phyloP scores from a whole-genome alignment of 495 filamentous ascomycete genomes.

The Barbatosphaeria neglecta region DNA sequence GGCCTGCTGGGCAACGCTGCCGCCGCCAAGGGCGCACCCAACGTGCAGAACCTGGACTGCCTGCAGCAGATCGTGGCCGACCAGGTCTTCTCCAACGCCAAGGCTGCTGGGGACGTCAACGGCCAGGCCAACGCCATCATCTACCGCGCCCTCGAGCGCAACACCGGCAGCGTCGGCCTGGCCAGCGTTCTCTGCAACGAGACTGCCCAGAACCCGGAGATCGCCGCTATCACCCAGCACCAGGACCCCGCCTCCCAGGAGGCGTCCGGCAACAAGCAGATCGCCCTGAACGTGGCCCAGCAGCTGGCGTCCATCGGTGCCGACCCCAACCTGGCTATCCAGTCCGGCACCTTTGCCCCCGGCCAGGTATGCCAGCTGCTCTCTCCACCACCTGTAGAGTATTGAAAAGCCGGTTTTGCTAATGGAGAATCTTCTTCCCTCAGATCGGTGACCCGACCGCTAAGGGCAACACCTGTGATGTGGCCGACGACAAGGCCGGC shows the following conservation, averaged over 20 bases:
- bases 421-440: not conserved
- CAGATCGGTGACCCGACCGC: slow-evolving; percentile 42
- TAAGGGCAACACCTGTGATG: slow-evolving; percentile 47
- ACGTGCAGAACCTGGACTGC: slow-evolving; percentile 48
- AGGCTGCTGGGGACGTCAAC: slow-evolving; percentile 45
- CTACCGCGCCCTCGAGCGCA: slow-evolving; percentile 52
- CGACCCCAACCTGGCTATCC: slow-evolving; percentile 43
- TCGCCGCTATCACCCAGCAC: slow-evolving; percentile 50
- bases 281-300: slow-evolving; percentile 41
- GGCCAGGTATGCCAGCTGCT: slow-evolving; percentile 33
- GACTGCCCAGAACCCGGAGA: slow-evolving; percentile 57
- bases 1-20: slow-evolving; percentile 51
- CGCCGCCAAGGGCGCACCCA: slow-evolving; percentile 43
- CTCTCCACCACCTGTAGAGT: not conserved
- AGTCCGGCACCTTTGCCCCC: slow-evolving; percentile 47
- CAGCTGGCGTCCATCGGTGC: slow-evolving; percentile 46
- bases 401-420: too few relatives aligned
- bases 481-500: slow-evolving; percentile 36
- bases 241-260: slow-evolving; percentile 48
- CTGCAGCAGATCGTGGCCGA: slow-evolving; percentile 56
- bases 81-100: slow-evolving; percentile 60
- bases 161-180: slow-evolving; percentile 46
- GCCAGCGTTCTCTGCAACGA: slow-evolving; percentile 43
- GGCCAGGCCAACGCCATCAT: slow-evolving; percentile 47
- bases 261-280: slow-evolving; percentile 42